A percentile compares a stretch with the other conserved stretches of the same genome.
phyloP scores from a whole-genome alignment of 306 rosid genomes.

The Pyrus bretschneideri region DNA sequence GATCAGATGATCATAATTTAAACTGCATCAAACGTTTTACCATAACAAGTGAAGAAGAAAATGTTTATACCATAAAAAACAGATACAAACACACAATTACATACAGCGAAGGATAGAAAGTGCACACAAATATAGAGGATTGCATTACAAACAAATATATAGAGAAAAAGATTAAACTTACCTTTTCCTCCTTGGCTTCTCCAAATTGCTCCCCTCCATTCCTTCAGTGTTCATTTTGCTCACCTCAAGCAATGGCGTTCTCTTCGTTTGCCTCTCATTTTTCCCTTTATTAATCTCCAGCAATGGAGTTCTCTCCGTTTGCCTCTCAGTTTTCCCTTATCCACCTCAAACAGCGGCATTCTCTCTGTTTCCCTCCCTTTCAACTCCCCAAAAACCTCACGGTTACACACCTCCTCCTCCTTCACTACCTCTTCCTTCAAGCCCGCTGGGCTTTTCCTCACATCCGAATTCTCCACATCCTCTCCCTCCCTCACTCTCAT shows the following conservation, averaged over 20 bases:
- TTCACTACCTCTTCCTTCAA: slow-evolving; percentile 23
- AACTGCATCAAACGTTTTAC: not conserved
- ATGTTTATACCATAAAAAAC: not conserved
- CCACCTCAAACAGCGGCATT: slow-evolving; percentile 50
- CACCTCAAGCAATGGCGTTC: slow-evolving; percentile 57
- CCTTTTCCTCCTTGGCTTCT: slow-evolving; percentile 48
- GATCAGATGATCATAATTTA: not conserved
- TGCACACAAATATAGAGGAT: not conserved
- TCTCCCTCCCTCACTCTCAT: slow-evolving; percentile 55
- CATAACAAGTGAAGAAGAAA: not conserved
- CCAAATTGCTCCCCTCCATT: slow-evolving; percentile 23
- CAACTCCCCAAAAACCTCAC: slow-evolving; percentile 31
- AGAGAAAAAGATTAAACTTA: slow-evolving; percentile 25
- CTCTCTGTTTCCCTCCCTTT: slow-evolving; percentile 45
- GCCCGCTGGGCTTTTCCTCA: slow-evolving; percentile 19
- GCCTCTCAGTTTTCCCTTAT: slow-evolving; percentile 24
- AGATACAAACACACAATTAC: not conserved
- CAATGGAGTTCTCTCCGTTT: slow-evolving; percentile 52
- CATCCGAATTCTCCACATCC: slow-evolving; percentile 28
- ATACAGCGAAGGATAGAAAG: not conserved
- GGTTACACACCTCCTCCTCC: slow-evolving; percentile 15
- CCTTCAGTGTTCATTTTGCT: slow-evolving; percentile 14
- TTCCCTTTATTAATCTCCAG: slow-evolving; percentile 36
- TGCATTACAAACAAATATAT: not conserved
- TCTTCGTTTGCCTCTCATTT: slow-evolving; percentile 32